Evolutionary conservation across 163 green algal genomes (phyloP), one percentile per base, ranked within the genome.

Genomic region (Prototheca wickerhamii): DNA sequence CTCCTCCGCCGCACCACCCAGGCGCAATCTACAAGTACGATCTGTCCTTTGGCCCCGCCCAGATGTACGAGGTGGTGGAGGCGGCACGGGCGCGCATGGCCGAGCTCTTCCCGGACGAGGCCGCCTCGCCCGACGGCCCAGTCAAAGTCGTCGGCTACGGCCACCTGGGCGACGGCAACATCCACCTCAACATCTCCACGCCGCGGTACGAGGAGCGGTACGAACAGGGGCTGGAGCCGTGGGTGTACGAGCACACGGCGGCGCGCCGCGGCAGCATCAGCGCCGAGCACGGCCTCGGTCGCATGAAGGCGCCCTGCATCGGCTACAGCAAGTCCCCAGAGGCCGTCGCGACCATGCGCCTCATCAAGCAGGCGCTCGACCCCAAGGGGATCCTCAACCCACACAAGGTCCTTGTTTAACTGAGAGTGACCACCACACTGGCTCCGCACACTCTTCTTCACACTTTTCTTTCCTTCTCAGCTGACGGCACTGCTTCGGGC

Each of bases 141-240:
- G 68, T 73, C 18, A 67, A 33, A 18, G 82, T 89, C 33, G 69
- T 79, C 0, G 88, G 86, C 15, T 97, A 91, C 59, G 91, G 91
- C 1, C 91, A 97, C 71, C 72, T 98, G 21, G 93, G 90, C 7
- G 93, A 99, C 63, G 87, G 89, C 59, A 99, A 99, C 75, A 73
- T 99, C 37, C 93, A 99, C 73, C 87, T 99, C 46, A 98, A 97
- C 70, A 70, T 98, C 8, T 92, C 87, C 2, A 66, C 64, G 7
- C 68, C 77, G 1, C 15, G 59, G 4, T 82, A 80, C 57, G 58
- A 77, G 20, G 57, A 75, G 1, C 67, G 50, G 4, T 44, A 94
- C 20, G 40, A 70, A 33, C 50, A 60, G 8, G 32, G 69, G 12
- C 86, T 98, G 5, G 93, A 98, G 83, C 92, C 92, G 3, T 97